Percentiles rank a stretch among this genome's conserved stretches.
phyloP scores from a whole-genome alignment of 2,329 filamentous ascomycete genomes.

The Purpureocillium takamizusanense region DNA sequence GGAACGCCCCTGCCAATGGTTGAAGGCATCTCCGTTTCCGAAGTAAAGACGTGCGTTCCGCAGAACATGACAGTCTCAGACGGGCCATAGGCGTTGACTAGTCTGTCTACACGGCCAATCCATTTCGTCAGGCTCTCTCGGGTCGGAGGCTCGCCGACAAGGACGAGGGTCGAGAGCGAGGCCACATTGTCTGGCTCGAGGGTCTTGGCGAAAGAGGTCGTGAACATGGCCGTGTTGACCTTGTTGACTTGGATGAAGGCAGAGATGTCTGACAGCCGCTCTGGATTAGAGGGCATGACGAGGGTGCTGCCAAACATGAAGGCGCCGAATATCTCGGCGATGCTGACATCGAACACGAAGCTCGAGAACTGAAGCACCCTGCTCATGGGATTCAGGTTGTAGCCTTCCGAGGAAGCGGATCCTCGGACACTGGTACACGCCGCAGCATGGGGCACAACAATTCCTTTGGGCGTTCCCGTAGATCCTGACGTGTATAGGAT shows the following conservation, averaged over 20 bases:
- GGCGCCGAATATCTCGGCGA: conserved; percentile 1
- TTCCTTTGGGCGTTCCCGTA: conserved; percentile 17
- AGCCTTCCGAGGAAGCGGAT: conserved; percentile 36
- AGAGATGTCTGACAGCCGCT: conserved; percentile 3
- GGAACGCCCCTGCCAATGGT: conserved; percentile 6
- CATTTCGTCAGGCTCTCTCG: conserved; percentile 18
- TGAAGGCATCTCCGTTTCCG: background rate
- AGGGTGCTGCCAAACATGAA: conserved; percentile 5
- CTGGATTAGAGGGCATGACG: conserved; percentile 6
- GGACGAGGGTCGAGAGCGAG: conserved; percentile 11
- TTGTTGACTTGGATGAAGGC: background rate
- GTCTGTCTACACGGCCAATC: conserved; percentile 1
- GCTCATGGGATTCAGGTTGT: conserved; percentile 16
- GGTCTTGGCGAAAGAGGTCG: conserved; percentile 3
- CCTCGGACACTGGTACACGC: conserved; percentile 41
- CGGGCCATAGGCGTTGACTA: conserved; percentile 10
- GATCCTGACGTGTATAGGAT: conserved; percentile 18
- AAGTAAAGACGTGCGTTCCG: background rate
- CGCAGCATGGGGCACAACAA: conserved; percentile 33
- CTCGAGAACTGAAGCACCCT: background rate
- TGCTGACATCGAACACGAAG: conserved; percentile 2
- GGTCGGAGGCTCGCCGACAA: conserved; percentile 22
- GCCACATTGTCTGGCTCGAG: conserved; percentile 2
- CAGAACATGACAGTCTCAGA: conserved; percentile 7
- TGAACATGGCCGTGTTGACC: conserved; percentile 1